phyloP scores from a whole-genome alignment of 805 yeast species.

The Pichia membranifaciens region DNA sequence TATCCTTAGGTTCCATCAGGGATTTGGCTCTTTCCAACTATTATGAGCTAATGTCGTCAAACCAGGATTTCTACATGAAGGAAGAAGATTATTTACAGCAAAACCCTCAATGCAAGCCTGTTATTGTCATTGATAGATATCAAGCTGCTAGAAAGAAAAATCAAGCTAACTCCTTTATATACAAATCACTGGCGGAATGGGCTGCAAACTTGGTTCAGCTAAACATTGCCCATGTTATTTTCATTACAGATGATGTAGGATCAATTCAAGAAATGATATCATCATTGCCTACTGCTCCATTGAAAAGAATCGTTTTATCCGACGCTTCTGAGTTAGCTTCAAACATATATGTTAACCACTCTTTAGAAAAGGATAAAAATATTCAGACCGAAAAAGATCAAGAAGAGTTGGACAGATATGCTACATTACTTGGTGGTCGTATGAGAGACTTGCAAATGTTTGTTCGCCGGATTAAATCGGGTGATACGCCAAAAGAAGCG shows the following conservation, averaged over 20 bases:
- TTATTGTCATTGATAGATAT: slow-evolving; percentile 75
- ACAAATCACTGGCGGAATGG: slow-evolving; percentile 81
- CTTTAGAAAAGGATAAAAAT: slow-evolving; percentile 28
- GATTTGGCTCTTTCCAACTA: slow-evolving; percentile 49
- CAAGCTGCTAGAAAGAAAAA: slow-evolving; percentile 49
- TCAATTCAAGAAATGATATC: slow-evolving; percentile 60
- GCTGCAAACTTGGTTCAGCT: slow-evolving; percentile 68
- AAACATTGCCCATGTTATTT: slow-evolving; percentile 85
- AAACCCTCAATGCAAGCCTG: slow-evolving; percentile 81
- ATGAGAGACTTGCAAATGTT: slow-evolving; percentile 90
- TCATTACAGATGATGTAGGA: slow-evolving; percentile 81
- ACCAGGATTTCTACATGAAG: slow-evolving; percentile 32
- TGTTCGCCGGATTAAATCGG: slow-evolving; percentile 79
- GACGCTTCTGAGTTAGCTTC: slow-evolving; percentile 79
- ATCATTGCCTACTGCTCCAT: slow-evolving; percentile 81
- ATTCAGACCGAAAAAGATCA: slow-evolving; percentile 22
- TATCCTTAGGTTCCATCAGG: slow-evolving; percentile 69
- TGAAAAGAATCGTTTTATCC: slow-evolving; percentile 64
- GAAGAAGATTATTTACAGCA: slow-evolving; percentile 82
- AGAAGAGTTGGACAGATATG: slow-evolving; percentile 43
- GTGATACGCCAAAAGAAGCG: slow-evolving; percentile 78
- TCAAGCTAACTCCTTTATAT: slow-evolving; percentile 55
- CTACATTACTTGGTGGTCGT: slow-evolving; percentile 87
- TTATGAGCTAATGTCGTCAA: slow-evolving; percentile 24
- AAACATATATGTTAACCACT: slow-evolving; percentile 57